A percentile compares a stretch with the other conserved stretches of the same genome.
Conservation (phyloP, 805 yeast genomes). For the Candida ficus region DNA sequence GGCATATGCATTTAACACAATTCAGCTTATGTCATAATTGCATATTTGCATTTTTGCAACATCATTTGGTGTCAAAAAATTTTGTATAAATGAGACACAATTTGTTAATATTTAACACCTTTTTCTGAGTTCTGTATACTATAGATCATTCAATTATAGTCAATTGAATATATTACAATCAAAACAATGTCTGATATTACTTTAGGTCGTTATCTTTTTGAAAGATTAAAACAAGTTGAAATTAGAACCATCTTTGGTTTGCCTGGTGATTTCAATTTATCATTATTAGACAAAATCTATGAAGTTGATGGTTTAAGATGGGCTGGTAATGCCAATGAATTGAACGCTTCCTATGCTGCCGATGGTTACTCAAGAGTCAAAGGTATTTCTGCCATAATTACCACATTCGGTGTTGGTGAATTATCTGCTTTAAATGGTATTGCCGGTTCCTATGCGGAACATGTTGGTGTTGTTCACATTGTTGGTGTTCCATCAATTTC, state of each 20-base stretch:
- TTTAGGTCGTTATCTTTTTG: slow-evolving; percentile 73
- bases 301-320: slow-evolving; percentile 74
- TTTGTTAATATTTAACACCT: too few relatives aligned
- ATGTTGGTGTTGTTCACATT: slow-evolving; percentile 77
- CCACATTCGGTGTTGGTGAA: slow-evolving; percentile 92
- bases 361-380: slow-evolving; percentile 85
- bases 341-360: slow-evolving; percentile 84
- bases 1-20: too few relatives aligned
- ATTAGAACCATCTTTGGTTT: slow-evolving; percentile 72
- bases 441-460: slow-evolving; percentile 88
- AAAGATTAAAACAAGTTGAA: slow-evolving; percentile 68
- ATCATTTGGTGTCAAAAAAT: too few relatives aligned
- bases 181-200: slow-evolving; percentile 39
- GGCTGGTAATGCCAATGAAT: slow-evolving; percentile 90
- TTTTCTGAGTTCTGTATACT: neutral
- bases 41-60: too few relatives aligned
- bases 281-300: slow-evolving; percentile 65
- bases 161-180: too few relatives aligned
- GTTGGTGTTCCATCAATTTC: slow-evolving; percentile 82
- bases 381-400: slow-evolving; percentile 67
- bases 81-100: too few relatives aligned
- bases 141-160: neutral
- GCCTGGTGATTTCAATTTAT: slow-evolving; percentile 78
- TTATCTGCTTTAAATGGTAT: slow-evolving; percentile 78
- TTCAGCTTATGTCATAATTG: too few relatives aligned